Conservation (phyloP, 2,329 filamentous ascomycete species). For the Aspergillus tamarii region DNA sequence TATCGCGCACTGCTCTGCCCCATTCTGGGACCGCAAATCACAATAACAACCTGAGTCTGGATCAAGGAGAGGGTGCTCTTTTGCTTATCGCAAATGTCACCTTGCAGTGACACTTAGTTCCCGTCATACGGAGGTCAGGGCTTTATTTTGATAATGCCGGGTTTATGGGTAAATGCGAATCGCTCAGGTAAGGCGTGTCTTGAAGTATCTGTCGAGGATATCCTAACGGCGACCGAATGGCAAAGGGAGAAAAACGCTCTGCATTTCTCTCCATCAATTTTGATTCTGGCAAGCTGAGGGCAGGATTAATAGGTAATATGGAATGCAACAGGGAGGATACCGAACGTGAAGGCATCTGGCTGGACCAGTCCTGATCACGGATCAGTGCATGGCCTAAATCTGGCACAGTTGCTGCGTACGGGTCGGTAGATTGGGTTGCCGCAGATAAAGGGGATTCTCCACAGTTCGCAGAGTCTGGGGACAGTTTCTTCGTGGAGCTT, state of each 20-base stretch:
- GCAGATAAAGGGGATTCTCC: constrained; percentile 20
- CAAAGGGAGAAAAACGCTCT: constrained; percentile 15
- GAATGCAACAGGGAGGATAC: constrained; percentile 34
- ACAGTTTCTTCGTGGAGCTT: constrained; percentile 13
- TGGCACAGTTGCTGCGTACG: constrained; percentile 9
- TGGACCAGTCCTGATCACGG: constrained; percentile 17
- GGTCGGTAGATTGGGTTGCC: constrained; percentile 20
- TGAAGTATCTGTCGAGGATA: constrained; percentile 13
- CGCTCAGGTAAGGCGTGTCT: constrained; percentile 21
- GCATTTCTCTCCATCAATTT: constrained; percentile 9
- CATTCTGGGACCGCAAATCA: constrained; percentile 3
- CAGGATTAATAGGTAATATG: constrained; percentile 38
- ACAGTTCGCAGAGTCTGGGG: constrained; percentile 13
- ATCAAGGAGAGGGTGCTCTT: neutral
- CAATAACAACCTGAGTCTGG: neutral
- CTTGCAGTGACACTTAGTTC: neutral
- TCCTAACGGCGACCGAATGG: constrained; percentile 16
- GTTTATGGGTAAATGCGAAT: constrained; percentile 35
- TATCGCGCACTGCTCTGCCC: constrained; percentile 27
- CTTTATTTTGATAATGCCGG: constrained; percentile 29
- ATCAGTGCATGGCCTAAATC: constrained; percentile 21
- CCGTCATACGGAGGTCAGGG: constrained; percentile 19
- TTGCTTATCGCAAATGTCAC: neutral
- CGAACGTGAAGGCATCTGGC: constrained; percentile 15
- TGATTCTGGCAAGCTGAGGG: constrained; percentile 16